Conservation (phyloP, 2,329 filamentous ascomycete genomes). For the Phyllosticta citrichinensis region DNA sequence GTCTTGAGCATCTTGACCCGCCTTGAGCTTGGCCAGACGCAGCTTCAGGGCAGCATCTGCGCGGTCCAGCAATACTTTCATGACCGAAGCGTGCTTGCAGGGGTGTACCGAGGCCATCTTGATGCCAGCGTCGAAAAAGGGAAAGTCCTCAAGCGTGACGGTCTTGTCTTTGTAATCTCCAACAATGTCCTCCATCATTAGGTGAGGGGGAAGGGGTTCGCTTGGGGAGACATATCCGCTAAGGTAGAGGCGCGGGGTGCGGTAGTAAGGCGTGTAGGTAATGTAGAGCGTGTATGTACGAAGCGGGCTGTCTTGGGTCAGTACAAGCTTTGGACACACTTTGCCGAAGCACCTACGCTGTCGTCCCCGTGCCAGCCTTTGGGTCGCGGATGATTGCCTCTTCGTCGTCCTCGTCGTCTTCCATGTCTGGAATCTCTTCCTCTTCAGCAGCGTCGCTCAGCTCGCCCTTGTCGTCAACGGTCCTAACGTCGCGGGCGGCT, state of each 20-base stretch:
- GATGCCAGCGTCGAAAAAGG: slow-evolving; percentile 80
- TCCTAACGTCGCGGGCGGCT: slow-evolving; percentile 70
- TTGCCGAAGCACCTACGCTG: slow-evolving; percentile 39
- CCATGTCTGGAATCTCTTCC: slow-evolving; percentile 93
- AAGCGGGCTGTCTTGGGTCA: slow-evolving; percentile 48
- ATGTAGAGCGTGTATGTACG: slow-evolving; percentile 99
- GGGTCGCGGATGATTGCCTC: slow-evolving; percentile 89
- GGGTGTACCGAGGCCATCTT: slow-evolving; percentile 97
- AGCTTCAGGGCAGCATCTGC: slow-evolving; percentile 89
- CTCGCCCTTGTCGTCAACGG: slow-evolving; percentile 78
- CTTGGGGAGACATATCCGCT: slow-evolving; percentile 76
- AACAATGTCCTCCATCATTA: slow-evolving; percentile 95
- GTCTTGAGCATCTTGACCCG: slow-evolving; percentile 43
- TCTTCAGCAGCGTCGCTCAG: slow-evolving; percentile 53
- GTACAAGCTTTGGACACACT: slow-evolving; percentile 3
- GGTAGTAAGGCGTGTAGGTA: slow-evolving; percentile 93
- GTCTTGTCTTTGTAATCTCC: slow-evolving; percentile 98
- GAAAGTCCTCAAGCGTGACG: slow-evolving; percentile 94
- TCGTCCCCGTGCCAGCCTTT: slow-evolving; percentile 37
- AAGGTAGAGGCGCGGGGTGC: slow-evolving; percentile 88
- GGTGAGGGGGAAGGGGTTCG: slow-evolving; percentile 68
- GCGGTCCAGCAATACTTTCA: slow-evolving; percentile 94
- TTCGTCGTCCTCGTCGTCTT: slow-evolving; percentile 87
- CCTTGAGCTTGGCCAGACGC: slow-evolving; percentile 68
- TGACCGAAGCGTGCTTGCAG: slow-evolving; percentile 93